Evolutionary conservation across 1,284 basidiomycete species (phyloP).

Genomic region (Peniophora sp.): DNA sequence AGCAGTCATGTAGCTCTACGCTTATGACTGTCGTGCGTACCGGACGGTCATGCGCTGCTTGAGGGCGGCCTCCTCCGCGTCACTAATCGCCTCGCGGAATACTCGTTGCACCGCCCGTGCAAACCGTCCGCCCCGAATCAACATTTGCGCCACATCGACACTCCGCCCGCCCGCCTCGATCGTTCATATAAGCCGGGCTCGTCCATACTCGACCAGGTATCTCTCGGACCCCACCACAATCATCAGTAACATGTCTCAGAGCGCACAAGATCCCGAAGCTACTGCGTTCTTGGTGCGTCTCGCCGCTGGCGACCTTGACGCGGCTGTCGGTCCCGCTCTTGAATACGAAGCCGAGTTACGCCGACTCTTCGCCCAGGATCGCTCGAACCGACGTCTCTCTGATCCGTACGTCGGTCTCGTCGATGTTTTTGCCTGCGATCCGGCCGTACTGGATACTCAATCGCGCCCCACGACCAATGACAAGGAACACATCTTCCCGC

Average conservation of each 20-base stretch:
- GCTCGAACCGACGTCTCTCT: slow-evolving; percentile 29
- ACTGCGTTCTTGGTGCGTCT: neutral
- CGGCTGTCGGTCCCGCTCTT: neutral
- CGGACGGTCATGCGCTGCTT: too few species aligned
- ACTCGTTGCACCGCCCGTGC: too few species aligned
- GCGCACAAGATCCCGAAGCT: neutral
- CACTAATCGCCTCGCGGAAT: too few species aligned
- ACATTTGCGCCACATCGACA: too few species aligned
- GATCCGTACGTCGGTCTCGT: slow-evolving; percentile 48
- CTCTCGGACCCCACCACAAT: too few species aligned
- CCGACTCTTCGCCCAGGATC: slow-evolving; percentile 46
- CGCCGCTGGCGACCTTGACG: neutral
- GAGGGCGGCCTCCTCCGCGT: too few species aligned
- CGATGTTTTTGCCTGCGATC: slow-evolving; percentile 43
- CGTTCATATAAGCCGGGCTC: too few species aligned
- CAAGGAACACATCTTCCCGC: neutral
- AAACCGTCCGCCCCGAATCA: too few species aligned
- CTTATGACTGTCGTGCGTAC: too few species aligned
- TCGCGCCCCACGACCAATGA: slow-evolving; percentile 18
- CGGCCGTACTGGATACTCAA: slow-evolving; percentile 33
- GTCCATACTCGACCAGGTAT: too few species aligned
- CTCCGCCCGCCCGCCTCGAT: too few species aligned
- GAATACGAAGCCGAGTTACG: slow-evolving; percentile 34
- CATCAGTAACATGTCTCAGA: slow-evolving; percentile 12
- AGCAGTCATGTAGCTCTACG: too few species aligned